Percentiles rank a stretch among this genome's conserved stretches.
Conservation (phyloP, 1,284 basidiomycete genomes). For the Leccinum variabile region DNA sequence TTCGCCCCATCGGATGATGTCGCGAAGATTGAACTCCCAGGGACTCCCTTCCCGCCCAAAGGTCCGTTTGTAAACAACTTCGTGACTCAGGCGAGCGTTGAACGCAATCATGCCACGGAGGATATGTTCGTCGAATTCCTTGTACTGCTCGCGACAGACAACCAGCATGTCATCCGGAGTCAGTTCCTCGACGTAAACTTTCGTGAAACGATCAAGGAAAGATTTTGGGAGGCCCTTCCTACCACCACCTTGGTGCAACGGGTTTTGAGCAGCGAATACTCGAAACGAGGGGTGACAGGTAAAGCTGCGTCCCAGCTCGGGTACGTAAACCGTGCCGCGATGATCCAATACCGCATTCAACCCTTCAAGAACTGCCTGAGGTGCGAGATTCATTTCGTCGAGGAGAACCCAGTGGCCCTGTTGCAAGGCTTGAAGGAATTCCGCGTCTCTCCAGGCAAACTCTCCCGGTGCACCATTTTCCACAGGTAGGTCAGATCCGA, state of each 20-base stretch:
- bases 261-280: conserved; percentile 98
- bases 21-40: conserved; percentile 99
- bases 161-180: conserved; percentile 76
- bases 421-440: conserved; percentile 92
- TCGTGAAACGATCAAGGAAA: conserved; percentile 97
- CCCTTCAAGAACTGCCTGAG: conserved; percentile 95
- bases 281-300: conserved; percentile 88
- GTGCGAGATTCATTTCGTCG: conserved; percentile 98
- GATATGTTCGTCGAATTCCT: conserved; percentile 52
- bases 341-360: conserved; percentile 97
- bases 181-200: conserved; percentile 92
- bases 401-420: conserved; percentile 95
- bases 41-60: conserved; percentile 88
- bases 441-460: conserved; percentile 97
- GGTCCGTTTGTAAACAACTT: conserved; percentile 62
- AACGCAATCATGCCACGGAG: conserved; percentile 83
- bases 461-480: conserved; percentile 91
- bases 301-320: conserved; percentile 92
- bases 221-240: conserved; percentile 98
- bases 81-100: conserved; percentile 74
- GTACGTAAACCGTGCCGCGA: conserved; percentile 92
- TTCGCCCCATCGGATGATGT: conserved; percentile 89
- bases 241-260: conserved; percentile 93
- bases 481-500: conserved; percentile 95
- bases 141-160: conserved; percentile 80